Percentiles rank a stretch among this genome's conserved stretches.
Conservation (phyloP, 106 monocot species). For the Hemerocallis citrina region DNA sequence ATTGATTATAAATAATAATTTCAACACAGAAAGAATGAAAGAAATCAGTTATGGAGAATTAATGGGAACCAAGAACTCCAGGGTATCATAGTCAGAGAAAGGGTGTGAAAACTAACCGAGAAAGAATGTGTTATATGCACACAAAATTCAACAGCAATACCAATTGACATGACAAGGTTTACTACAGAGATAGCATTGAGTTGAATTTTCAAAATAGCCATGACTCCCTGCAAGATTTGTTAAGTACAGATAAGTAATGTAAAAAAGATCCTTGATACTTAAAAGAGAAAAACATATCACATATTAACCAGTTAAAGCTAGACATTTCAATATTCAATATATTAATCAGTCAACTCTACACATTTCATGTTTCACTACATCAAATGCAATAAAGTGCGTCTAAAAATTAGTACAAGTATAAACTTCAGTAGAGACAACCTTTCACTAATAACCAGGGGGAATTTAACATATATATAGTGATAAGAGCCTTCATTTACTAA, state of each 20-base stretch:
- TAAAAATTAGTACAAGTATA: too few relatives aligned
- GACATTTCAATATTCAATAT: neutral
- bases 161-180: slow-evolving; percentile 96
- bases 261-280: too few relatives aligned
- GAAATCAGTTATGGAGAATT: too few relatives aligned
- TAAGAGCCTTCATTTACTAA: too few relatives aligned
- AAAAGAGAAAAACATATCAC: neutral
- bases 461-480: too few relatives aligned
- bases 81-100: neutral
- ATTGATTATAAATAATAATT: too few relatives aligned
- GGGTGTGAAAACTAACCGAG: slow-evolving; percentile 38
- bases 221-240: slow-evolving; percentile 61
- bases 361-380: too few relatives aligned
- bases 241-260: neutral
- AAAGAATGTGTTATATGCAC: slow-evolving; percentile 97
- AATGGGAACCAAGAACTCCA: neutral
- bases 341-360: too few relatives aligned
- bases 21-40: too few relatives aligned
- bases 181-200: slow-evolving; percentile 94
- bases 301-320: neutral
- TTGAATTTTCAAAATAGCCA: slow-evolving; percentile 85
- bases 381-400: too few relatives aligned
- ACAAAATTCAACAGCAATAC: slow-evolving; percentile 98
- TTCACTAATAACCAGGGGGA: too few relatives aligned
- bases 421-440: too few relatives aligned